Conservation (phyloP, 495 filamentous ascomycete species). For the Podospora bellae-mahoneyi region DNA sequence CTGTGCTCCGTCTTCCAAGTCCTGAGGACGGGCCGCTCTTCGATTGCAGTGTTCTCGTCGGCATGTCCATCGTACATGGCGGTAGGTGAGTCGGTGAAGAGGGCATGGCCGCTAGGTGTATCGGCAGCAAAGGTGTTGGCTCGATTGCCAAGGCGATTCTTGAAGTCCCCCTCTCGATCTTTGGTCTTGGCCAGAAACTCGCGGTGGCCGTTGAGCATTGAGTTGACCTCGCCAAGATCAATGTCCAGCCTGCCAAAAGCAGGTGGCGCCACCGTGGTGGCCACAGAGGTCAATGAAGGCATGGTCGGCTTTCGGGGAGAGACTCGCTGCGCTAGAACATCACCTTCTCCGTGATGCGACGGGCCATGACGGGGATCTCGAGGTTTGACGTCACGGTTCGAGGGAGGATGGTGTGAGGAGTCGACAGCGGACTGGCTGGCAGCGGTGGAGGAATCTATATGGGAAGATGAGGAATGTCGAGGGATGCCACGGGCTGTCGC, state of each 20-base stretch:
- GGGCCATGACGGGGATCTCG: constrained; percentile 35
- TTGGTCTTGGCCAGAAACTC: constrained; percentile 35
- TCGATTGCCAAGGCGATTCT: neutral
- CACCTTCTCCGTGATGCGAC: constrained; percentile 27
- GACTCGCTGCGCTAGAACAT: constrained; percentile 31
- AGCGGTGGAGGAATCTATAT: constrained; percentile 17
- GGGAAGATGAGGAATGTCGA: constrained; percentile 1
- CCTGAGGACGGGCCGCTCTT: constrained; percentile 37
- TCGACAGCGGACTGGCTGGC: neutral
- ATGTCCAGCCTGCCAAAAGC: constrained; percentile 30
- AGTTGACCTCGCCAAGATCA: constrained; percentile 34
- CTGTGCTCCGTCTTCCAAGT: constrained; percentile 46
- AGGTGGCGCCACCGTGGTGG: constrained; percentile 22
- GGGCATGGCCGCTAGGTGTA: constrained; percentile 16
- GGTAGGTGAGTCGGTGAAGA: constrained; percentile 17
- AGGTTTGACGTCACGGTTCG: constrained; percentile 18
- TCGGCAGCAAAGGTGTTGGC: constrained; percentile 16
- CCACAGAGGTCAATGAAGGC: constrained; percentile 21
- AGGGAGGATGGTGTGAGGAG: constrained; percentile 12
- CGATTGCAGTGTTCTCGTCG: constrained; percentile 30
- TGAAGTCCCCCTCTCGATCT: constrained; percentile 12
- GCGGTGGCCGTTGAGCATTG: constrained; percentile 38
- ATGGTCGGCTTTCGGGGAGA: constrained; percentile 28
- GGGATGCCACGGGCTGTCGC: constrained; percentile 51
- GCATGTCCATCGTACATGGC: constrained; percentile 19